Conservation (phyloP, 805 yeast species). For the Komagataella pastoris region DNA sequence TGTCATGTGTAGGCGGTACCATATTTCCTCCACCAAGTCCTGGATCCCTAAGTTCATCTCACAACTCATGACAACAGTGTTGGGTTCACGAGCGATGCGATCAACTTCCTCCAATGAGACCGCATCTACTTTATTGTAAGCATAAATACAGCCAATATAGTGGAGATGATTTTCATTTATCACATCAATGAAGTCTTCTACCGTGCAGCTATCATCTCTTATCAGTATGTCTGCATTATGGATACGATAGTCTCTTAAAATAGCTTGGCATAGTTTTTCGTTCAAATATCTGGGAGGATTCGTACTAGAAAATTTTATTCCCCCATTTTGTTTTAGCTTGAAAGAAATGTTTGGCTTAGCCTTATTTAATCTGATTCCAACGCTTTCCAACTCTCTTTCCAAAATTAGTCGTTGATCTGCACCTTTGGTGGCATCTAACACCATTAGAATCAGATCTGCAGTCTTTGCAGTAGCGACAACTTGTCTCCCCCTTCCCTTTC, state of each 20-base stretch:
- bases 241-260: conserved; percentile 76
- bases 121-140: conserved; percentile 90
- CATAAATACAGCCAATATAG: conserved; percentile 84
- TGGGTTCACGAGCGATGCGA: conserved; percentile 80
- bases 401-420: conserved; percentile 77
- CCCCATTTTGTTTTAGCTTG: conserved; percentile 79
- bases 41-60: conserved; percentile 76
- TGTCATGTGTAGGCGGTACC: conserved; percentile 74
- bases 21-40: conserved; percentile 83
- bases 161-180: conserved; percentile 80
- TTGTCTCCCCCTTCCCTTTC: conserved; percentile 95
- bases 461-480: conserved; percentile 95
- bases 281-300: conserved; percentile 73
- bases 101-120: conserved; percentile 92
- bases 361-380: conserved; percentile 84
- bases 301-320: conserved; percentile 71
- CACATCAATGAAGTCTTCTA: conserved; percentile 88
- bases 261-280: conserved; percentile 64
- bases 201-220: conserved; percentile 78
- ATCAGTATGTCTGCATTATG: conserved; percentile 90
- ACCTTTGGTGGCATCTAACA: conserved; percentile 90
- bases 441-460: conserved; percentile 86
- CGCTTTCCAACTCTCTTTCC: conserved; percentile 83
- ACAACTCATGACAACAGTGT: conserved; percentile 90
- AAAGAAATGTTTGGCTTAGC: conserved; percentile 68